Base-by-base conservation (phyloP, 768 basidiomycete genomes). In the Naganishia vishniacii region DNA sequence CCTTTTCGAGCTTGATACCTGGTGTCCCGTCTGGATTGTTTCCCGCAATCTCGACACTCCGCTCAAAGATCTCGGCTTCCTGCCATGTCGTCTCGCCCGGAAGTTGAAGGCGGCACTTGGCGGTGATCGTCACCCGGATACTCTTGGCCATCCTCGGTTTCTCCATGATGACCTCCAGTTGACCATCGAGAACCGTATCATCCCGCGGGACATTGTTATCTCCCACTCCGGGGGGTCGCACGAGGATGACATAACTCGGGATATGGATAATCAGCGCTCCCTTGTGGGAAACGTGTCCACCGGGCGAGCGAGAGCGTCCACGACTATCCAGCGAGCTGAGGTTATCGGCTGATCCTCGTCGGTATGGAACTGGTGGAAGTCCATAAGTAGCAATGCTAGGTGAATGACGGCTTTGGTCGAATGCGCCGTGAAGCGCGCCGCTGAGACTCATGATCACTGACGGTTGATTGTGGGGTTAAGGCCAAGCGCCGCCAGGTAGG, bases 111-210 rank as follows among this genome's bases (percentile, higher is more conserved):
- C 46, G 31, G 20, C 60, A 62, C 8, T 49, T 63, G 18, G 61
- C 61, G 31, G 62, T 46, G 31, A 67, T 44, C 3, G 61, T 51
- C 6, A 67, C 61, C 23, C 61, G 32, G 61, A 67, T 67, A 12
- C 49, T 28, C n/a, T 56, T 62, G 9, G 65, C 65, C 25, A 67
- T 31, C 28, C 65, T 23, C n/a, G 65, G 65, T 37, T 75, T 71
- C 62, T 72, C 71, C 74, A 73, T 75, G 34, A 69, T 70, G 13
- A 77, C 70, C 48, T 75, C 74, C 11, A 75, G 45, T 3, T 68
- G 56, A 13, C 73, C 73, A 41, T 68, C 65, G 13, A 76, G 56
- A 31, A 76, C 65, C 9, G 72, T 73, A 60, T 76, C 75, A 37
- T 76, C 73, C 16, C 62, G 37, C 4, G 75, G 73, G 8, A 44